These are phyloP conservation scores for Neofusicoccum sp. DNA, from an alignment of 2,329 filamentous ascomycete species.

Conservation along the genomic window DNA sequence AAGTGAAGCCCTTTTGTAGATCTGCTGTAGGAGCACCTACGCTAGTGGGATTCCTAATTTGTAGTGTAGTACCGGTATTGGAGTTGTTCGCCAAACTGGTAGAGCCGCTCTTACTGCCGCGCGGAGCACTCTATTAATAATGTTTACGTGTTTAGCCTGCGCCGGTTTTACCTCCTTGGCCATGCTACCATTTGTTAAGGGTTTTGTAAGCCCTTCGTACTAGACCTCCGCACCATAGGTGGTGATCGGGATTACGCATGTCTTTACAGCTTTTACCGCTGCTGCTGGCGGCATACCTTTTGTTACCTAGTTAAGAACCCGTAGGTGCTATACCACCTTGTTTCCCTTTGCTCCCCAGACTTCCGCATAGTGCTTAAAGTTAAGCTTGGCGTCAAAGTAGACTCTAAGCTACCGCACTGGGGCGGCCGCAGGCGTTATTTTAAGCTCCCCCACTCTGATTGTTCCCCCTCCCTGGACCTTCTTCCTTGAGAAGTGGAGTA, in stretches of 20 bases:
- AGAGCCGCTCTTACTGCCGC: not conserved
- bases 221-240: constrained; percentile 5
- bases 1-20: not conserved
- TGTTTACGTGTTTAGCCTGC: not conserved
- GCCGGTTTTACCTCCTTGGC: not conserved
- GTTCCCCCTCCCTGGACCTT: no score
- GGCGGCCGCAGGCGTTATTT: no score
- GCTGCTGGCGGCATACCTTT: not conserved
- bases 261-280: not conserved
- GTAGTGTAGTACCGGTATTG: not conserved
- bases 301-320: not conserved
- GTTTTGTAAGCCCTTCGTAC: not conserved
- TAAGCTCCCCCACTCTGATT: no score
- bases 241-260: not conserved
- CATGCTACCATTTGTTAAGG: not conserved
- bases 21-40: not conserved
- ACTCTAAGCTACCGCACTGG: no score
- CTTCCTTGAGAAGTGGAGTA: no score
- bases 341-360: not conserved
- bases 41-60: not conserved
- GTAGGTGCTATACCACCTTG: not conserved
- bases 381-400: not conserved
- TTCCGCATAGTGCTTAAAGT: not conserved
- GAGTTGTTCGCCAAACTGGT: not conserved
- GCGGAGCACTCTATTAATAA: not conserved